Evolutionary conservation across 768 basidiomycete species (phyloP).

Genomic region (Gautieria morchelliformis): DNA sequence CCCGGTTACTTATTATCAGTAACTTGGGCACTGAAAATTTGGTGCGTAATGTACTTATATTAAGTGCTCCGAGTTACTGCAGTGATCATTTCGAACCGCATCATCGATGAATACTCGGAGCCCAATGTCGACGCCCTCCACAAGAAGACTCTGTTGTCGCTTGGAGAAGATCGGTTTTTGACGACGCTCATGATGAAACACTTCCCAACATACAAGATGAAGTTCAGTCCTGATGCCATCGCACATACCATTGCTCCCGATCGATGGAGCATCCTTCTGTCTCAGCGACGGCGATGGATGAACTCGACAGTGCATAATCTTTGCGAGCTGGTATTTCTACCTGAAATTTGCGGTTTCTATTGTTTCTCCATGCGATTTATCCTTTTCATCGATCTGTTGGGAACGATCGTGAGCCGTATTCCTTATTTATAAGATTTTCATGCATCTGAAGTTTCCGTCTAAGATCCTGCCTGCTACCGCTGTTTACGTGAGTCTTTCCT

Average conservation of each 20-base stretch:
- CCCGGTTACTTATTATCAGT: too few species aligned
- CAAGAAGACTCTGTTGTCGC: slow-evolving; percentile 91
- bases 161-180: slow-evolving; percentile 93
- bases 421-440: background rate
- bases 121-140: slow-evolving; percentile 90
- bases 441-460: background rate
- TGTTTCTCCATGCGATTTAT: slow-evolving; percentile 96
- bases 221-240: slow-evolving; percentile 83
- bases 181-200: slow-evolving; percentile 92
- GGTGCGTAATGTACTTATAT: too few species aligned
- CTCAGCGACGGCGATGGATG: slow-evolving; percentile 93
- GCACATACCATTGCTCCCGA: slow-evolving; percentile 91
- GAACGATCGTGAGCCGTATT: slow-evolving; percentile 53
- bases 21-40: too few species aligned
- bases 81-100: slow-evolving; percentile 92
- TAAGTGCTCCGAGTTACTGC: too few species aligned
- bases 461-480: slow-evolving; percentile 84
- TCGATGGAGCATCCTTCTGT: slow-evolving; percentile 78
- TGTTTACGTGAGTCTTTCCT: slow-evolving; percentile 60
- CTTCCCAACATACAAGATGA: slow-evolving; percentile 92
- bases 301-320: slow-evolving; percentile 95
- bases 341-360: slow-evolving; percentile 89
- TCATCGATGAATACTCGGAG: slow-evolving; percentile 93
- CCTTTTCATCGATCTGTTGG: slow-evolving; percentile 85
- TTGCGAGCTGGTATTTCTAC: slow-evolving; percentile 76